These are phyloP conservation scores for Ogataea dorogensis DNA, from an alignment of 805 yeast genomes.

Conservation along the genomic window DNA sequence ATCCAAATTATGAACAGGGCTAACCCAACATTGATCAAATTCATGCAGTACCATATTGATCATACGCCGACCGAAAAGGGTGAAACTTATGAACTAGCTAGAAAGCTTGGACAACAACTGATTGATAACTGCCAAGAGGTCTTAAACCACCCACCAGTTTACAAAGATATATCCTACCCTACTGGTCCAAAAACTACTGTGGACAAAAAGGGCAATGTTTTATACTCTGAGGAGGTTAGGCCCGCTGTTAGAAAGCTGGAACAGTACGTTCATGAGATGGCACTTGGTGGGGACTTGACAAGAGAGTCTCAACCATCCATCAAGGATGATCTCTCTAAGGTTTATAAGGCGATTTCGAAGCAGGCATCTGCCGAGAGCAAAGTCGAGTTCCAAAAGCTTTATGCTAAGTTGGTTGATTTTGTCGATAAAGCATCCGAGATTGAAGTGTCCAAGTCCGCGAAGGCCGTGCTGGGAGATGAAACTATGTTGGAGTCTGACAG, in stretches of 20 bases:
- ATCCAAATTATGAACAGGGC: constrained; percentile 97
- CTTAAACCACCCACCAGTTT: constrained; percentile 75
- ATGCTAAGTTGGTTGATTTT: constrained; percentile 66
- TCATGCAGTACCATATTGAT: constrained; percentile 92
- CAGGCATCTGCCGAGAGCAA: constrained; percentile 71
- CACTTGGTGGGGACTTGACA: constrained; percentile 87
- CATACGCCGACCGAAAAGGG: constrained; percentile 84
- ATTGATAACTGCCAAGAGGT: constrained; percentile 95
- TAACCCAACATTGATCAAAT: constrained; percentile 86
- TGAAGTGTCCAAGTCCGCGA: constrained; percentile 62
- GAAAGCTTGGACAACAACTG: constrained; percentile 85
- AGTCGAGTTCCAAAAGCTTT: constrained; percentile 67
- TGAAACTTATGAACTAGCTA: constrained; percentile 88
- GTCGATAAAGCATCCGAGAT: constrained; percentile 70
- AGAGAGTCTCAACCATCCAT: constrained; percentile 68
- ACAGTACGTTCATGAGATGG: constrained; percentile 95
- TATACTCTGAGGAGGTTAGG: constrained; percentile 81
- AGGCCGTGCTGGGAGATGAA: constrained; percentile 47
- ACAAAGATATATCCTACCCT: constrained; percentile 91
- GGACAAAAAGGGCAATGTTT: constrained; percentile 83
- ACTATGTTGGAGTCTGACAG: constrained; percentile 46
- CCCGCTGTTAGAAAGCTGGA: constrained; percentile 91
- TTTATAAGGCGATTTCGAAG: constrained; percentile 76
- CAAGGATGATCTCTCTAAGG: constrained; percentile 79
- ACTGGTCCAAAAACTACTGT: constrained; percentile 92